Conservation (phyloP, 2,329 filamentous ascomycete species). For the Ophiocordyceps unilateralis region DNA sequence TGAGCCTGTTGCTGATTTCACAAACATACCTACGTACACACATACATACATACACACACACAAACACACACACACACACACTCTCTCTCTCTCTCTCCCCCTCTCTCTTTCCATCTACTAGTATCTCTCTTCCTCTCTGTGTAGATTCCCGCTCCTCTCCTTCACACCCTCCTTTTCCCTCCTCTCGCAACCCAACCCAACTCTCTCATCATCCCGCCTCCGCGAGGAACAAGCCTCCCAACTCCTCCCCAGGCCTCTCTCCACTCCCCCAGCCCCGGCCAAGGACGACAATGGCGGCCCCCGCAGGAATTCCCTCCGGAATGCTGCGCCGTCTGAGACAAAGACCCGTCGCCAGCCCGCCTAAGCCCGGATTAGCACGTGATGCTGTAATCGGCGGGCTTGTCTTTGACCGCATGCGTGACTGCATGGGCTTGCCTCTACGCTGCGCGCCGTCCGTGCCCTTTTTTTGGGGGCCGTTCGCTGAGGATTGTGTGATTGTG, state of each 20-base stretch:
- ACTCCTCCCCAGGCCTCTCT: neutral
- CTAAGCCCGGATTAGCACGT: slow-evolving; percentile 6
- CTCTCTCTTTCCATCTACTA: no score
- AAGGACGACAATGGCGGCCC: slow-evolving; percentile 16
- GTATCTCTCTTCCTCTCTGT: no score
- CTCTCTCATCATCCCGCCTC: neutral
- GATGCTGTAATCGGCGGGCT: slow-evolving; percentile 6
- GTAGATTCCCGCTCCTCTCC: no score
- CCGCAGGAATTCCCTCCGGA: slow-evolving; percentile 16
- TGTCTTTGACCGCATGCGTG: slow-evolving; percentile 5
- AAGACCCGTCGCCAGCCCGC: slow-evolving; percentile 10
- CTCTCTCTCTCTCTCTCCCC: no score
- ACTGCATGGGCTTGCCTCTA: neutral
- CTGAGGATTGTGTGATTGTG: slow-evolving; percentile 1
- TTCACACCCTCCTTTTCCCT: neutral
- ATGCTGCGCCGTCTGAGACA: slow-evolving; percentile 18
- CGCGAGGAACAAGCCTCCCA: no score
- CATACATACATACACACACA: no score
- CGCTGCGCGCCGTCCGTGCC: neutral
- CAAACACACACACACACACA: no score
- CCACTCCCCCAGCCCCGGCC: slow-evolving; percentile 11
- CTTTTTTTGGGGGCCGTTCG: neutral
- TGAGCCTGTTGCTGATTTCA: no score
- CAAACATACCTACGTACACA: no score
- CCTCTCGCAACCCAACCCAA: neutral